Evolutionary conservation across 2,329 filamentous ascomycete species (phyloP), one percentile per base, ranked within the genome.

Genomic region (Trichoderma sp.): DNA sequence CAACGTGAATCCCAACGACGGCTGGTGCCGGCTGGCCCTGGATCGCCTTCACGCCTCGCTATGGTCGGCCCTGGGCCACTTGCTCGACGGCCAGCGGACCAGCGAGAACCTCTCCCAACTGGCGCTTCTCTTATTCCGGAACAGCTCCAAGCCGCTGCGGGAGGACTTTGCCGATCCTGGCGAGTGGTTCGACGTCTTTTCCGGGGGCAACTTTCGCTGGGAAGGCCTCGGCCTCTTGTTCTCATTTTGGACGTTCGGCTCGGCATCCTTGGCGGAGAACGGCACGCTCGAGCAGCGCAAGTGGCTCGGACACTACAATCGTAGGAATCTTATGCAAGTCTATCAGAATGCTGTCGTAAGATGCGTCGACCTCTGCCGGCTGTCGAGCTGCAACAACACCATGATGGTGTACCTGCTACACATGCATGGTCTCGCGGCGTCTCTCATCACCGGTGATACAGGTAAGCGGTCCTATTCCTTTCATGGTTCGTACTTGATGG

Each of bases 221-320:
- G 80, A 82, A 61, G 75, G 76, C 0, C 63, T 82, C 1, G 80
- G 79, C 0, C 60, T 80, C 7, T 68, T 80, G 1, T 81, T 54
- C 50, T 52, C 48, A 9, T 66, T 52, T 41, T 65, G 63, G 63
- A 41, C 45, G 2, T 65, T 51, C 47, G 63, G 63, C 3, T 39
- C 56, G 15, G 21, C 57, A 1, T 45, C 41, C 1, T 19, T 65
- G 7, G 39, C 39, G 14, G 56, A 65, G 21, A 64, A 59, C 19
- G 54, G 51, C 54, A 64, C 39, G 0, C 9, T 7, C 10, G 55
- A 64, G 21, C 52, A 64, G 14, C 47, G 62, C 45, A 57, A 64
- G 26, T 41, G 19, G 24, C 62, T 64, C 15, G 52, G 55, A 5
- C 26, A 59, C 10, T 28, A 64, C 15, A 64, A 64, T 7, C 62